Evolutionary conservation across 2,329 filamentous ascomycete genomes (phyloP), one percentile per base, ranked within the genome.

Genomic region (Colletotrichum sp.): DNA sequence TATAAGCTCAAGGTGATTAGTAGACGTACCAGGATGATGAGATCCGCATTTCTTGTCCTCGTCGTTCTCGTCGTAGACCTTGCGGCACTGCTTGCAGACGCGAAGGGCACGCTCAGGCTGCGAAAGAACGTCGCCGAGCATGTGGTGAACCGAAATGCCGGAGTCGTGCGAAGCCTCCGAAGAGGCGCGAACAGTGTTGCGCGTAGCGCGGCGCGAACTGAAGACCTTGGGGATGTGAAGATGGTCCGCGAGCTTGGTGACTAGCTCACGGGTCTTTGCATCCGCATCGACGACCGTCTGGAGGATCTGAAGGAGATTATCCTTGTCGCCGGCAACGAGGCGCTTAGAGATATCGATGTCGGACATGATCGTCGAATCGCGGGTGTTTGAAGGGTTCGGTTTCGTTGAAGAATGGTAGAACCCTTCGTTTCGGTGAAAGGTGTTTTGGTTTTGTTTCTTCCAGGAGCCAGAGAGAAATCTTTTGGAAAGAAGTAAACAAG

Each of bases 131-230:
- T 34, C 21, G n/a, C 55, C 44, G 8, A 68, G 49, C 26, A 57
- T 13, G 21, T 30, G 65, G 18, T 68, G 65, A 0, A 68, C 16
- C 12, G 34, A 63, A n/a, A 60, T 26, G 1, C 15, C 34, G 21
- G 62, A 67, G n/a, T 64, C 62, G 62, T 72, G 72, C 12, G 72
- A 74, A 24, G 52, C 63, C 57, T 73, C 44, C 39, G 64, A 63
- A 3, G 63, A 63, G 10, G 39, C 21, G 26, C 72, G 69, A 5
- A 21, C 62, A 52, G 49, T 72, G 32, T 71, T 70, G 2, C 73
- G 73, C 15, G 36, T 67, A 8, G 21, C 34, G 55, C 9, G 36
- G 52, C 36, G 30, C 59, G 44, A 44, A 8, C 55, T 30, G 21
- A 57, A 49, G 65, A 52, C 66, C 67, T 24, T 75, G 18, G n/a